Conservation (phyloP, 2,329 filamentous ascomycete species). For the Neopestalotiopsis sp. region DNA sequence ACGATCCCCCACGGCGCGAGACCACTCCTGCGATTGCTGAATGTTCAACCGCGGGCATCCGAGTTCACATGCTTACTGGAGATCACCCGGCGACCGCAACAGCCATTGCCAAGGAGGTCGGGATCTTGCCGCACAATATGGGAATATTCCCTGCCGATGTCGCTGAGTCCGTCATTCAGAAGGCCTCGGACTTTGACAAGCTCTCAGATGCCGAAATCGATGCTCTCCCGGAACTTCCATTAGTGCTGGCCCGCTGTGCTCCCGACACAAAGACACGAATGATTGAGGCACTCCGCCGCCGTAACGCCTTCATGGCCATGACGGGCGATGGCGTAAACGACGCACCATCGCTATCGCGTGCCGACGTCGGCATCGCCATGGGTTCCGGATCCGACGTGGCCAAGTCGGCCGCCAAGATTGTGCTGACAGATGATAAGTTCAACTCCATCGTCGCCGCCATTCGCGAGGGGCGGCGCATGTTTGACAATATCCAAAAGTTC, state of each 20-base stretch:
- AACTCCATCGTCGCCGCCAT: conserved; percentile 84
- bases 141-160: conserved; percentile 63
- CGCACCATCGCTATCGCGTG: conserved; percentile 77
- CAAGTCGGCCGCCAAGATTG: conserved; percentile 81
- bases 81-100: conserved; percentile 80
- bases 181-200: conserved; percentile 79
- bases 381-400: conserved; percentile 87
- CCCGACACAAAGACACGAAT: conserved; percentile 89
- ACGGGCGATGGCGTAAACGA: conserved; percentile 90
- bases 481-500: conserved; percentile 90
- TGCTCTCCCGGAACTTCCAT: conserved; percentile 72
- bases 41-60: conserved; percentile 75
- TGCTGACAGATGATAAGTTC: conserved; percentile 88
- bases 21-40: conserved; percentile 74
- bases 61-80: conserved; percentile 84
- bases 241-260: conserved; percentile 84
- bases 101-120: conserved; percentile 79
- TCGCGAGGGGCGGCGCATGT: conserved; percentile 82
- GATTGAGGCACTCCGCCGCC: conserved; percentile 85
- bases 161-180: conserved; percentile 74
- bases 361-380: conserved; percentile 90
- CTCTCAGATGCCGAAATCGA: conserved; percentile 79
- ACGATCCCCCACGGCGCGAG: conserved; percentile 84
- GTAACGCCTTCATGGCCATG: conserved; percentile 81
- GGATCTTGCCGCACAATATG: conserved; percentile 72